These are phyloP conservation scores for Globisporangium heterothallicum DNA, from an alignment of 352 stramenopile genomes.

Conservation along the genomic window DNA sequence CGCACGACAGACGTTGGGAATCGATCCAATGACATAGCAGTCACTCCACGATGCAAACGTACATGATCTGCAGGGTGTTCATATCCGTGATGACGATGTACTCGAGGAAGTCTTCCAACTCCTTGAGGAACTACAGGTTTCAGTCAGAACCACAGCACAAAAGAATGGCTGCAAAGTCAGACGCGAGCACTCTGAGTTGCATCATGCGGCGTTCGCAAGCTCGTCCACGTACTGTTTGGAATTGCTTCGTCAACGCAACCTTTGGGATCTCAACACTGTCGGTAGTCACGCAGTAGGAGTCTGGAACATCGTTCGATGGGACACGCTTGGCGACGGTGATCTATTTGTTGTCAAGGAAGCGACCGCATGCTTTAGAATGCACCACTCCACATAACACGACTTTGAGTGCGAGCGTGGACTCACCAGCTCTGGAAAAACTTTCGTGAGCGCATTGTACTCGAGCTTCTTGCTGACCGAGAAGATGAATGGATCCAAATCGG, in stretches of 20 bases:
- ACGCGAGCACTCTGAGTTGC: background rate
- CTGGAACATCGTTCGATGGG: slow-evolving; percentile 44
- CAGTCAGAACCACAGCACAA: background rate
- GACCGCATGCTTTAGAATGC: background rate
- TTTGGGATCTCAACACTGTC: slow-evolving; percentile 67
- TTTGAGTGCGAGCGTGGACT: slow-evolving; percentile 4
- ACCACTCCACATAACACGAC: background rate
- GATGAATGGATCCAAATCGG: slow-evolving; percentile 63
- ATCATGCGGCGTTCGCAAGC: background rate
- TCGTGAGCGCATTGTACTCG: slow-evolving; percentile 59
- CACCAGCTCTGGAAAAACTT: slow-evolving; percentile 70
- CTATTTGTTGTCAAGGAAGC: slow-evolving; percentile 16
- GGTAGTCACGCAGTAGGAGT: slow-evolving; percentile 56
- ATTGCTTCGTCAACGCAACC: slow-evolving; percentile 38
- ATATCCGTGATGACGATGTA: slow-evolving; percentile 79
- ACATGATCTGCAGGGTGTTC: slow-evolving; percentile 60
- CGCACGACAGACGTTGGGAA: too few species aligned
- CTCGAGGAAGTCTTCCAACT: slow-evolving; percentile 63
- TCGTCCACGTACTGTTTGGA: slow-evolving; percentile 28
- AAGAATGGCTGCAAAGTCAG: background rate
- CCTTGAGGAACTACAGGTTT: slow-evolving; percentile 46
- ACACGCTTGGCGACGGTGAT: slow-evolving; percentile 63
- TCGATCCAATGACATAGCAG: too few species aligned
- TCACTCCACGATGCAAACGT: too few species aligned
- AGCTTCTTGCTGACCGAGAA: slow-evolving; percentile 71